A percentile compares a stretch with the other conserved stretches of the same genome.
phyloP scores from a whole-genome alignment of 768 basidiomycete genomes.

The Candolleomyces aberdarensis region DNA sequence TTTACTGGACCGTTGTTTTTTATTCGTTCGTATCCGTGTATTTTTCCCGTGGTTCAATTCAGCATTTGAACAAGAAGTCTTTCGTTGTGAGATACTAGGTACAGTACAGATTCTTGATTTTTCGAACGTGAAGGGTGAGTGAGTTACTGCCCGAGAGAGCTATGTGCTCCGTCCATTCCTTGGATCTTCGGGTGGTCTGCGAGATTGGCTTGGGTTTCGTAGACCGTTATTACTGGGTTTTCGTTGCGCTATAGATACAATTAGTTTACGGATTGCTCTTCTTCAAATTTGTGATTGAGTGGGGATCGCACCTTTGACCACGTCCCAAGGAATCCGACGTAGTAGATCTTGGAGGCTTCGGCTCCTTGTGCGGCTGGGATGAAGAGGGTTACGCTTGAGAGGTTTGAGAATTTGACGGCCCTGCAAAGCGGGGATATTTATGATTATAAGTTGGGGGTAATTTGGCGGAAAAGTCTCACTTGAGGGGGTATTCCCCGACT shows the following conservation, averaged over 20 bases:
- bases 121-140: no score
- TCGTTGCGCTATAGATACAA: constrained; percentile 55
- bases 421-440: constrained; percentile 32
- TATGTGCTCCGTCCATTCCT: constrained; percentile 55
- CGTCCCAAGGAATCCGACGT: constrained; percentile 80
- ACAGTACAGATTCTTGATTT: no score
- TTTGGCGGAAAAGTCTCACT: constrained; percentile 36
- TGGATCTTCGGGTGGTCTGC: constrained; percentile 87
- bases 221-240: constrained; percentile 80
- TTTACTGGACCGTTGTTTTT: no score
- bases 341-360: constrained; percentile 74
- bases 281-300: not conserved
- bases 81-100: no score
- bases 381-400: constrained; percentile 79
- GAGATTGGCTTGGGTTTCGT: constrained; percentile 83
- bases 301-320: constrained; percentile 64
- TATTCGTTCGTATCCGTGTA: no score
- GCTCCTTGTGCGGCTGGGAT: constrained; percentile 80
- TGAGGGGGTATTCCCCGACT: constrained; percentile 82
- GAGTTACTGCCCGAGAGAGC: constrained; percentile 2
- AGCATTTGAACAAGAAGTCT: no score
- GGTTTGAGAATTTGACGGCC: constrained; percentile 80
- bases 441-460: not conserved
- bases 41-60: no score
- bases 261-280: not conserved